These are phyloP conservation scores for Raffaelea deltoideospora DNA, from an alignment of 2,329 filamentous ascomycete species.

Conservation along the genomic window DNA sequence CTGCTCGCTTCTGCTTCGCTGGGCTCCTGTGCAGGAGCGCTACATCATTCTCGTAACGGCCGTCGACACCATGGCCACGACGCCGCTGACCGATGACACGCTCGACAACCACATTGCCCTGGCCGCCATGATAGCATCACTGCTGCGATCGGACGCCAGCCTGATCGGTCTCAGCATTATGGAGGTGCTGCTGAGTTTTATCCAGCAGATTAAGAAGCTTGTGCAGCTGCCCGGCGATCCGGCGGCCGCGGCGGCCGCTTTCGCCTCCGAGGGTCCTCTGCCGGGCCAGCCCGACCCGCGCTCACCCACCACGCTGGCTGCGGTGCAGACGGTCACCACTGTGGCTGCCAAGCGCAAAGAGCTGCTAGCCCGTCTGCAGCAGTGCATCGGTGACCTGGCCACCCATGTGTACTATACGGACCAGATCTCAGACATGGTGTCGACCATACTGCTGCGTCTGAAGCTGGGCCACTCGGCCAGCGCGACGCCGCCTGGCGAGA, in stretches of 20 bases:
- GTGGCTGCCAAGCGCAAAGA: slow-evolving; percentile 37
- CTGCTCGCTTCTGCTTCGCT: slow-evolving; percentile 64
- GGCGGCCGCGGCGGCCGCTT: slow-evolving; percentile 8
- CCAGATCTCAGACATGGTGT: slow-evolving; percentile 89
- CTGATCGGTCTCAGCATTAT: slow-evolving; percentile 92
- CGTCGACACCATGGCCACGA: slow-evolving; percentile 59
- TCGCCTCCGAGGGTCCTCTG: slow-evolving; percentile 3
- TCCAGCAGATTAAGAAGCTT: slow-evolving; percentile 68
- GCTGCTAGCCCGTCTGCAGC: slow-evolving; percentile 56
- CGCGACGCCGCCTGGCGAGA: slow-evolving; percentile 28
- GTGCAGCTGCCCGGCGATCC: slow-evolving; percentile 45
- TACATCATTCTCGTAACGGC: slow-evolving; percentile 77
- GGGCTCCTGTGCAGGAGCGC: slow-evolving; percentile 87
- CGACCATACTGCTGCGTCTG: slow-evolving; percentile 61
- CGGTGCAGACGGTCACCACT: slow-evolving; percentile 20
- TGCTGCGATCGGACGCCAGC: slow-evolving; percentile 79
- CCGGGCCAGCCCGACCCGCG: slow-evolving; percentile 15
- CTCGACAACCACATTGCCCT: slow-evolving; percentile 61
- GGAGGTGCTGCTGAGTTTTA: slow-evolving; percentile 75
- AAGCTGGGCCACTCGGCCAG: slow-evolving; percentile 43
- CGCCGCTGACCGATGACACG: slow-evolving; percentile 53
- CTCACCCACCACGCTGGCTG: slow-evolving; percentile 12
- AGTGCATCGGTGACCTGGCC: slow-evolving; percentile 78
- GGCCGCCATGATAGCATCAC: slow-evolving; percentile 62
- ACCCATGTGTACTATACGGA: slow-evolving; percentile 96